A percentile compares a stretch with the other conserved stretches of the same genome.
These are phyloP conservation scores for Pichia cactophila DNA, from an alignment of 1,139 yeast species.

Conservation along the genomic window DNA sequence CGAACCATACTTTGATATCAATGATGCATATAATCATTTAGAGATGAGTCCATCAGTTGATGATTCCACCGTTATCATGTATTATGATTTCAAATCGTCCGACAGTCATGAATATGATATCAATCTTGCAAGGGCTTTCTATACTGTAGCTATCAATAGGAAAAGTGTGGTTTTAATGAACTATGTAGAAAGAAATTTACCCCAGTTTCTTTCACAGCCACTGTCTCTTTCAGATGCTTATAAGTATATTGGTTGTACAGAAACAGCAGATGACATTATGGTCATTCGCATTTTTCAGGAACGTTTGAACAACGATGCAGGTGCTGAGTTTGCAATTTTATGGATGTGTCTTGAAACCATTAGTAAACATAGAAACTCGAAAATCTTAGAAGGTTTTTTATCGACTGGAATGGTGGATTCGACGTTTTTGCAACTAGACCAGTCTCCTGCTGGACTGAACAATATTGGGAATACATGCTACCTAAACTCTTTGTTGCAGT, in stretches of 20 bases:
- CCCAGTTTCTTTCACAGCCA: slow-evolving; percentile 25
- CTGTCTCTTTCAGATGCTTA: slow-evolving; percentile 32
- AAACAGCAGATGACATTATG: slow-evolving; percentile 47
- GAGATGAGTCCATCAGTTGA: slow-evolving; percentile 62
- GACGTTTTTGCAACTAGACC: slow-evolving; percentile 49
- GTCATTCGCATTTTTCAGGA: slow-evolving; percentile 49
- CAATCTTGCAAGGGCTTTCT: slow-evolving; percentile 40
- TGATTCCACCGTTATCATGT: slow-evolving; percentile 68
- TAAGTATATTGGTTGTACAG: slow-evolving; percentile 36
- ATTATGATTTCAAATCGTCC: slow-evolving; percentile 53
- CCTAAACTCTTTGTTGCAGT: slow-evolving; percentile 81
- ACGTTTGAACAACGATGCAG: slow-evolving; percentile 28
- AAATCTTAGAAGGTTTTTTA: slow-evolving; percentile 45
- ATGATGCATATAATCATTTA: slow-evolving; percentile 54
- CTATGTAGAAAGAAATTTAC: slow-evolving; percentile 40
- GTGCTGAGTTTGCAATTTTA: slow-evolving; percentile 39
- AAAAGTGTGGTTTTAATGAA: slow-evolving; percentile 40
- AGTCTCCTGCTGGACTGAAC: slow-evolving; percentile 86
- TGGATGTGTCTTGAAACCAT: slow-evolving; percentile 45
- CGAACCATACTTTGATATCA: slow-evolving; percentile 45
- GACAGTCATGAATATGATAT: slow-evolving; percentile 33
- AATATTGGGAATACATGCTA: slow-evolving; percentile 96
- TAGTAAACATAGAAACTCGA: slow-evolving; percentile 43
- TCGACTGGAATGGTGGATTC: slow-evolving; percentile 56
- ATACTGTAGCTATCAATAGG: slow-evolving; percentile 50